Conservation (phyloP, 768 basidiomycete species). For the Suillus discolor region DNA sequence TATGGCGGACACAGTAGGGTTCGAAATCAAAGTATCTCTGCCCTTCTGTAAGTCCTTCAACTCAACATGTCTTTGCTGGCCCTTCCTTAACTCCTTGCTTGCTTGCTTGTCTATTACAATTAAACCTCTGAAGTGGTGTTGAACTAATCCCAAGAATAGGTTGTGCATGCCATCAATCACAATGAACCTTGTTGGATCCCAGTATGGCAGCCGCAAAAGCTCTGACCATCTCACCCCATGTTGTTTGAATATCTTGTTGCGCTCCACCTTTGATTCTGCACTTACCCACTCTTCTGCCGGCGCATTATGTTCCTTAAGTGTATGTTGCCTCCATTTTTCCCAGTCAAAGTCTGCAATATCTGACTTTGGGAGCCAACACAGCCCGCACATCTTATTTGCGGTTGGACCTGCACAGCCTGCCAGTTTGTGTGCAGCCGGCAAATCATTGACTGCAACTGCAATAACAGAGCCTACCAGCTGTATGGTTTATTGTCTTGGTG, state of each 20-base stretch:
- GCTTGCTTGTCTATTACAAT: constrained; percentile 14
- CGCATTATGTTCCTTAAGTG: constrained; percentile 17
- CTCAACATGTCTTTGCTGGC: not conserved
- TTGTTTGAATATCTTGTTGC: constrained; percentile 14
- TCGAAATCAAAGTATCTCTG: not conserved
- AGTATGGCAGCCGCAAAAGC: constrained; percentile 36
- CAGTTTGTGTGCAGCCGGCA: constrained; percentile 24
- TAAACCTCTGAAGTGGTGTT: constrained; percentile 14
- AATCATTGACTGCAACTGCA: constrained; percentile 28
- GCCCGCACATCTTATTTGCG: constrained; percentile 25
- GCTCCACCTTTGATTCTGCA: constrained; percentile 17
- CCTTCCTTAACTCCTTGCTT: constrained; percentile 1
- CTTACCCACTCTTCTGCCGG: constrained; percentile 22
- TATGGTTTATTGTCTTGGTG: constrained; percentile 20
- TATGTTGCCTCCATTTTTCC: constrained; percentile 24
- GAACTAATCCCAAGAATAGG: constrained; percentile 27
- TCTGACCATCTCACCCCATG: constrained; percentile 32
- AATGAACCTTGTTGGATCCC: constrained; percentile 28
- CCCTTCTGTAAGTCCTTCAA: constrained; percentile 6
- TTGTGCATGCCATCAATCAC: constrained; percentile 41
- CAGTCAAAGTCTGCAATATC: constrained; percentile 33
- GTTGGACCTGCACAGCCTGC: constrained; percentile 18
- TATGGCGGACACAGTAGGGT: not conserved
- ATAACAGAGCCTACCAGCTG: constrained; percentile 32
- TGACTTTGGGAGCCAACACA: constrained; percentile 24